Base-by-base conservation (phyloP, 2,329 filamentous ascomycete species). In the Thelonectria discophora region DNA sequence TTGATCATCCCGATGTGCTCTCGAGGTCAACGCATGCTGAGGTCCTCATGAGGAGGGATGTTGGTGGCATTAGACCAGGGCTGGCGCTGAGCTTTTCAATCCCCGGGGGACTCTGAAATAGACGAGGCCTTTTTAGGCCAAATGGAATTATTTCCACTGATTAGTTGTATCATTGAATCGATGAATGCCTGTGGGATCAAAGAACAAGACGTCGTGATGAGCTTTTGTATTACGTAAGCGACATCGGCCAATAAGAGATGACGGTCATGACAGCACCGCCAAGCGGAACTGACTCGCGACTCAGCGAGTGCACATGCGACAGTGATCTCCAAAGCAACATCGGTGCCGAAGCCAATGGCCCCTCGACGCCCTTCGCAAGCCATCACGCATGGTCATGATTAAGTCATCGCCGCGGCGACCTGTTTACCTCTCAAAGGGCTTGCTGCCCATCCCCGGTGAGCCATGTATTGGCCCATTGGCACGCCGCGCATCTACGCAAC, bases 381-480 rank as follows among this genome's bases (percentile, higher is more conserved):
- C 53, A 66, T 55, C 47, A 60, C 55, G 57, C 40, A 69, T 51
- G 65, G 70, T 69, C 64, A 74, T 75, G 73, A 66, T 68, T 66
- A 65, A 65, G 63, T 52, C 55, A 55, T 46, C 63, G 60, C 64
- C 58, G 55, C 65, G 60, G 64, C 65, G 52, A 60, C 30, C 54
- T 40, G 60, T 53, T 50, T 55, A 57, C 51, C 50, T 52, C 58
- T 24, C 37, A 64, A 47, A 67, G 66, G 54, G 65, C 62, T 17
- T 21, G 55, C 46, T 45, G 58, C 61, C 58, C 58, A 56, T 60
- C 43, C 37, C 45, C 62, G 50, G 58, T 65, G 64, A 63, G 65
- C 68, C 83, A 96, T 95, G 92, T 96, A 96, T 85, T 96, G 92
- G 92, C 92, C 92, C 74, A 87, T 93, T 77, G 92, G 91, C 77